Base-by-base conservation (phyloP, 805 yeast genomes). In the Metschnikowia cubensis region DNA sequence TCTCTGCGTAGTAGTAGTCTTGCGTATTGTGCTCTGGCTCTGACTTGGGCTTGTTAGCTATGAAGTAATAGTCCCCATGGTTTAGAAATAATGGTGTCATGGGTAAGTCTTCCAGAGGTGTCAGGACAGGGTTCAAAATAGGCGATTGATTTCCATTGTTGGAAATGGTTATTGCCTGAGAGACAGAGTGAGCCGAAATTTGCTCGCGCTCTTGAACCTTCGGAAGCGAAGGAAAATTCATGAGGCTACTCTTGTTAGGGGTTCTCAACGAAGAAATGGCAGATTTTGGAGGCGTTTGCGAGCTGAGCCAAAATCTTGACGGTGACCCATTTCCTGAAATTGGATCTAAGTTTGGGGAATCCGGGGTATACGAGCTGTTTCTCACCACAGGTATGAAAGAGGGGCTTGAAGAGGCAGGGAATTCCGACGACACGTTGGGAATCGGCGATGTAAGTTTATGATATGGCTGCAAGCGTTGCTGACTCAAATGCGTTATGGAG, bases 271-370 rank as follows among this genome's bases (percentile, higher is more conserved):
- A 63, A 49, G 52, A 55, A 43, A 55, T 39, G 15, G 66, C 62
- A 49, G 54, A 62, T 57, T 59, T 15, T 15, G 84, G 83, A 1
- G 84, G 84, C 0, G 84, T 77, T 47, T 75, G 76, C 18, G 77
- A 71, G n/a, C 74, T 69, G 41, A 81, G 63, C 73, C 80, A 75
- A 53, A 80, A 79, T 44, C 79, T 62, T 4, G 83, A 78, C 1
- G 85, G 85, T 0, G 83, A 78, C 5, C 80, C 82, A 2, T 78
- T 76, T 14, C 80, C 44, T 4, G 82, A 77, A 0, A 76, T 71
- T 2, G 85, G 83, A 40, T 68, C 75, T 47, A 81, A 64, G 47
- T 70, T 69, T 0, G 84, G 84, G 0, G 83, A 78, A 47, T 76
- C 82, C 0, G 84, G 83, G 10, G 65, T 59, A 33, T 41, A 35